phyloP scores from a whole-genome alignment of 208 protist genomes.

The Trypanosoma cruzi region DNA sequence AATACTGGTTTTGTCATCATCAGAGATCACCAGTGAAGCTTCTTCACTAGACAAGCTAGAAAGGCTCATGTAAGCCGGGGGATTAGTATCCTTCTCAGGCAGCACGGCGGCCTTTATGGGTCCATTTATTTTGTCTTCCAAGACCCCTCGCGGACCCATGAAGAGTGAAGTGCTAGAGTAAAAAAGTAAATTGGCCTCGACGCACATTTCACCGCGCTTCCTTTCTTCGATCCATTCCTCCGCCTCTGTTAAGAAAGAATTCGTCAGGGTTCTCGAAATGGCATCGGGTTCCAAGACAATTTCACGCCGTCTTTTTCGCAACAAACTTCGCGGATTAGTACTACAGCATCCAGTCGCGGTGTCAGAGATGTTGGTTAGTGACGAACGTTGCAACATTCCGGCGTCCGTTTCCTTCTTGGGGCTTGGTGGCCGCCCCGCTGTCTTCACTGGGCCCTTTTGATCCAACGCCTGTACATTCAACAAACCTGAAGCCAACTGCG shows the following conservation, averaged over 20 bases:
- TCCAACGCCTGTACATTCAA: slow-evolving; percentile 43
- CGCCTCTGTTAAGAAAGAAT: slow-evolving; percentile 58
- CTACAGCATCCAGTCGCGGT: not conserved
- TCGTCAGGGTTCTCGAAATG: slow-evolving; percentile 47
- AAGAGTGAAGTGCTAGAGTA: slow-evolving; percentile 77
- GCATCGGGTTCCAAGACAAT: slow-evolving; percentile 38
- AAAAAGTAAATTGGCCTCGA: slow-evolving; percentile 56
- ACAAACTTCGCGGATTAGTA: not conserved
- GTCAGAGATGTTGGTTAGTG: not conserved
- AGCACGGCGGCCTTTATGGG: not conserved
- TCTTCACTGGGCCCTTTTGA: slow-evolving; percentile 1
- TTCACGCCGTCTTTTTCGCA: slow-evolving; percentile 8
- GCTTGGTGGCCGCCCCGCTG: not conserved
- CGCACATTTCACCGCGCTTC: slow-evolving; percentile 37
- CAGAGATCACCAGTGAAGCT: slow-evolving; percentile 11
- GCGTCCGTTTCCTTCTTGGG: slow-evolving; percentile 12
- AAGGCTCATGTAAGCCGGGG: not conserved
- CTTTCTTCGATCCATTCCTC: slow-evolving; percentile 44
- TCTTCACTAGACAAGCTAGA: not conserved
- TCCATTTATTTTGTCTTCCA: slow-evolving; percentile 20
- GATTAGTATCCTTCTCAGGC: not conserved
- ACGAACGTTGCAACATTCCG: not conserved
- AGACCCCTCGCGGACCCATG: slow-evolving; percentile 66
- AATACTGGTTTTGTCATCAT: slow-evolving; percentile 14
- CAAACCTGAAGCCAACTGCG: slow-evolving; percentile 61